A percentile compares a stretch with the other conserved stretches of the same genome.
phyloP scores from a whole-genome alignment of 202 grass and related monocot genomes.

The Panicum virgatum region DNA sequence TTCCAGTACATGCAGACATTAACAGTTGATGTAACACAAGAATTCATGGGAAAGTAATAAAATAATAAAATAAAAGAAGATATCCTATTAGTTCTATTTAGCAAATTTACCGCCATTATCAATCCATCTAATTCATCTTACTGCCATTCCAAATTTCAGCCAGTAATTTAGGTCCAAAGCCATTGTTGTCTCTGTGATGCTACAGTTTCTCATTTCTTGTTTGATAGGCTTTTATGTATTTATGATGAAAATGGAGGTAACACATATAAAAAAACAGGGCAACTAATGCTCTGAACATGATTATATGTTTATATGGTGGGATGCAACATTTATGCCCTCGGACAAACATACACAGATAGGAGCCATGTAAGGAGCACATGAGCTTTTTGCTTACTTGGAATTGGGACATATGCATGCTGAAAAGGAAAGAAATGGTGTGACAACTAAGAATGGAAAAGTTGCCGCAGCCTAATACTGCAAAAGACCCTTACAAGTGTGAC shows the following conservation, averaged over 20 bases:
- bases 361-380: neutral
- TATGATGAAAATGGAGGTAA: neutral
- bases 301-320: conserved; percentile 3
- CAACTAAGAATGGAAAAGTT: neutral
- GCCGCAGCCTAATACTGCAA: neutral
- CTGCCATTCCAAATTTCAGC: neutral
- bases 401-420: neutral
- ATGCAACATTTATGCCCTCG: neutral
- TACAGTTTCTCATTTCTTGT: neutral
- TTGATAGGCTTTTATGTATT: neutral
- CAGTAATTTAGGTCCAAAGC: conserved; percentile 20
- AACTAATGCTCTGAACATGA: neutral
- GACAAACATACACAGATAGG: neutral
- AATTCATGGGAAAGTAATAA: conserved; percentile 5
- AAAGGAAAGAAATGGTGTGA: neutral
- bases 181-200: neutral
- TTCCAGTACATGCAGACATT: conserved; percentile 32
- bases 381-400: neutral
- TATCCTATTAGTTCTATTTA: neutral
- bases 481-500: neutral
- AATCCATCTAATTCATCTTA: conserved; percentile 2
- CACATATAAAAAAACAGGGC: neutral
- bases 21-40: conserved; percentile 23
- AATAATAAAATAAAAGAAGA: conserved; percentile 22
- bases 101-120: neutral